Percentiles rank a stretch among this genome's conserved stretches.
Evolutionary conservation across 1,284 basidiomycete species (phyloP).

Genomic region (Malassezia furfur): DNA sequence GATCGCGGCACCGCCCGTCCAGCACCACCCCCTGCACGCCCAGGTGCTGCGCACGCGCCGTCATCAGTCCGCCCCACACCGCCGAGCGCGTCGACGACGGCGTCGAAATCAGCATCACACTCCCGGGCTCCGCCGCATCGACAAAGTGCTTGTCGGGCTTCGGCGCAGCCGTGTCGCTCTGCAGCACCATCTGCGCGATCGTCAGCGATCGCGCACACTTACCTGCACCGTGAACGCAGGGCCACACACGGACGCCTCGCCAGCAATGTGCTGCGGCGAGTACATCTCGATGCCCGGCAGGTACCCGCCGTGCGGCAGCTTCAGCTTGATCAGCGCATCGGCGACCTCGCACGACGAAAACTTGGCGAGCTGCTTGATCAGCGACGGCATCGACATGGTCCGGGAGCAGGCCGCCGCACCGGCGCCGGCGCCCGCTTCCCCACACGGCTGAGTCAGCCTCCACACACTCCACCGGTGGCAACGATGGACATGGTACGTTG

Average conservation of each 20-base stretch:
- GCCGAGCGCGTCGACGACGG: constrained; percentile 66
- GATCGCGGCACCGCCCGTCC: constrained; percentile 68
- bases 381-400: not conserved
- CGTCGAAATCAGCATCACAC: constrained; percentile 66
- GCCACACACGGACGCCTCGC: constrained; percentile 51
- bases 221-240: constrained; percentile 78
- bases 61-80: constrained; percentile 86
- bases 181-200: constrained; percentile 57
- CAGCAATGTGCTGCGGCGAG: constrained; percentile 50
- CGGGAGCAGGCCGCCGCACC: not conserved
- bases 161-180: constrained; percentile 58
- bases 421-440: not conserved
- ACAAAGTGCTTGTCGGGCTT: constrained; percentile 70
- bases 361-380: constrained; percentile 1
- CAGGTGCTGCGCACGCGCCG: constrained; percentile 65
- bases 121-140: constrained; percentile 62
- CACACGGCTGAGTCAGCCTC: constrained; percentile 1
- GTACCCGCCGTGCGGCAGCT: constrained; percentile 64
- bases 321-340: constrained; percentile 79
- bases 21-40: constrained; percentile 67
- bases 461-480: not conserved
- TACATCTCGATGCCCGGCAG: constrained; percentile 67
- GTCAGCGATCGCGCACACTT: constrained; percentile 5
- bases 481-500: constrained; percentile 18
- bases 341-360: constrained; percentile 50